Base-by-base conservation (phyloP, 257 asterid species). In the Knoxia roxburghii region DNA sequence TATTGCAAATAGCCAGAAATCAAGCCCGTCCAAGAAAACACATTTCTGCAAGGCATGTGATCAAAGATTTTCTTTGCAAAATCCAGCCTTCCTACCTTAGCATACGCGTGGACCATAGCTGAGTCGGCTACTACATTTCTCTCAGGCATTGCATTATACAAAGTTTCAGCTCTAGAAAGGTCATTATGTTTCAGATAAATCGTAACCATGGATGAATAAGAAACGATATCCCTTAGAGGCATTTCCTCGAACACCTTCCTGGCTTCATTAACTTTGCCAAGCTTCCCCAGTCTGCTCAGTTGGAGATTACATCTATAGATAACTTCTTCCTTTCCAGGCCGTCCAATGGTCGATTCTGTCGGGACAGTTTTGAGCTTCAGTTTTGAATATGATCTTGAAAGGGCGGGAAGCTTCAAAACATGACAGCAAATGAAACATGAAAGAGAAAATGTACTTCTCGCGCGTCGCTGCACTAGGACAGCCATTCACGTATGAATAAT, bases 201-300 rank as follows among this genome's bases (percentile, higher is more conserved):
- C 30, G 92, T 87, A 55, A 90, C 76, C 92, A 88, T 84, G 76
- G 95, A 86, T 82, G 84, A 85, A 95, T 85, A 84, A 29, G 96
- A 81, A 69, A 90, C 94, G 35, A 74, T 73, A 73, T 88, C 84
- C 79, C 56, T 86, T 0, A 63, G 77, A 50, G 90, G 86, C 92
- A 90, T 86, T 88, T 80, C 85, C 15, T 86, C 89, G 48, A 90
- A 90, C 87, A 88, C 3, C 7, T 79, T 76, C 54, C 70, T 61
- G 32, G 73, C 78, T 46, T 73, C 73, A 30, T 4, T 51, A 12
- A 73, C 5, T 68, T 43, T 73, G 1, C 78, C 70, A 20, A 15
- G 51, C 27, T 61, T 57, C 9, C 73, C 73, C 15, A 73, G 29
- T 0, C 30, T 17, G 17, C 58, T 11, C 56, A 73, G 6, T 30